Evolutionary conservation across 345 rosid species (phyloP), one percentile per base, ranked within the genome.

Genomic region (Streptanthus diversifolius): DNA sequence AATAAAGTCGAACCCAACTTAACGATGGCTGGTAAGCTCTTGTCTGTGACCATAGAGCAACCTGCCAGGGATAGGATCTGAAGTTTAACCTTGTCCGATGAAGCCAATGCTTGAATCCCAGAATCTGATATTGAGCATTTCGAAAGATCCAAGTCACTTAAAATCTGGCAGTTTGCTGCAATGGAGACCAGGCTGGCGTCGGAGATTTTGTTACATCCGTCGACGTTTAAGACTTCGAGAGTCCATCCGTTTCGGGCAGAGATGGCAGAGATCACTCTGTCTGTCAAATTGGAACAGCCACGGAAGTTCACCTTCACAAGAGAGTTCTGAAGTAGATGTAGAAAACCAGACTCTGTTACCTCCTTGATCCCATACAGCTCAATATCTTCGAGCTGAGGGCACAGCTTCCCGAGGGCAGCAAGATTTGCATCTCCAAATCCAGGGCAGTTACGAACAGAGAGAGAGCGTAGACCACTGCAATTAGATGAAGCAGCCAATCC

Each of bases 341-440:
- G 81, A 56, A 85, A 64, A 11, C 99, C 93, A 39, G 84, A 80
- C 79, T 95, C 97, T 44, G 96, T 90, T 17, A 92, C 70, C 11
- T 80, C 88, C 72, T 67, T 80, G 59, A 91, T 93, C 18, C 97
- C 92, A 24, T 72, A 78, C 25, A 95, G 77, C n/a, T 85, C 96
- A 43, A 92, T 36, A 39, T 88, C 65, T 79, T 86, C 86, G 56
- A 95, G 72, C 36, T 79, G 82, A n/a, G 93, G 87, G 80, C 98
- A 95, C 61, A 90, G 33, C 73, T 87, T 88, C 7, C 90, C 97
- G 62, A 95, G 60, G n/a, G 82, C 77, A 54, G 85, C 80, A 66
- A 95, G 75, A 80, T 82, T 82, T 39, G 72, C 72, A 44, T 95
- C 87, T 53, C 98, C 97, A 65, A 95, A 90, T 53, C 97, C 96